Conservation (phyloP, 2,329 filamentous ascomycete genomes). For the Emmonsiellopsis sp. region DNA sequence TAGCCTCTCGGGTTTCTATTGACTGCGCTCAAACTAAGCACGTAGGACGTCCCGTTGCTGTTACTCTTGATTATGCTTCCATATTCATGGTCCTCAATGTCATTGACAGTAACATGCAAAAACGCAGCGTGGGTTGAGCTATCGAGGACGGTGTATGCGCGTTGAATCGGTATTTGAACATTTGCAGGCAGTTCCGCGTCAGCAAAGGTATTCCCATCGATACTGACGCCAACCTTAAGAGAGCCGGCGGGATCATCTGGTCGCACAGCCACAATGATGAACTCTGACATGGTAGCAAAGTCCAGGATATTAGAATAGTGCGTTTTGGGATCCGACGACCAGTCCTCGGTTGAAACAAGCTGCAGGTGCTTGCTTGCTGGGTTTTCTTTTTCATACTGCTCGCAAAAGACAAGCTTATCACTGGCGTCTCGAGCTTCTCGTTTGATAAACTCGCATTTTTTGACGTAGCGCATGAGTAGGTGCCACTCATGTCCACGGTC, state of each 20-base stretch:
- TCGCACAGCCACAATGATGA: constrained; percentile 76
- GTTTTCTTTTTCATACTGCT: constrained; percentile 55
- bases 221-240: constrained; percentile 69
- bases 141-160: constrained; percentile 85
- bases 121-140: constrained; percentile 93
- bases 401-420: constrained; percentile 56
- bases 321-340: constrained; percentile 56
- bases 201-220: constrained; percentile 77
- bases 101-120: constrained; percentile 77
- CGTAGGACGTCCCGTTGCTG: constrained; percentile 93
- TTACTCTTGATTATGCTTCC: constrained; percentile 96
- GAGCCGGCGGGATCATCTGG: constrained; percentile 51
- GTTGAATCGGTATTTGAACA: constrained; percentile 67
- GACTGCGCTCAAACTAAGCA: constrained; percentile 69
- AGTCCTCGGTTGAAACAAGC: constrained; percentile 70
- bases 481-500: constrained; percentile 76
- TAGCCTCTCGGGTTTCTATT: constrained; percentile 70
- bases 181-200: constrained; percentile 78
- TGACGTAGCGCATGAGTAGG: constrained; percentile 62
- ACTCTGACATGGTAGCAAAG: constrained; percentile 94
- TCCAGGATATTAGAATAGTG: constrained; percentile 65
- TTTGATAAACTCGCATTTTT: constrained; percentile 82
- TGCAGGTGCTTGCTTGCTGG: constrained; percentile 54
- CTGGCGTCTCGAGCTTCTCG: constrained; percentile 46
- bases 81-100: constrained; percentile 55